Conservation (phyloP, 202 grass and related monocot species). For the Elaeis oleifera region DNA sequence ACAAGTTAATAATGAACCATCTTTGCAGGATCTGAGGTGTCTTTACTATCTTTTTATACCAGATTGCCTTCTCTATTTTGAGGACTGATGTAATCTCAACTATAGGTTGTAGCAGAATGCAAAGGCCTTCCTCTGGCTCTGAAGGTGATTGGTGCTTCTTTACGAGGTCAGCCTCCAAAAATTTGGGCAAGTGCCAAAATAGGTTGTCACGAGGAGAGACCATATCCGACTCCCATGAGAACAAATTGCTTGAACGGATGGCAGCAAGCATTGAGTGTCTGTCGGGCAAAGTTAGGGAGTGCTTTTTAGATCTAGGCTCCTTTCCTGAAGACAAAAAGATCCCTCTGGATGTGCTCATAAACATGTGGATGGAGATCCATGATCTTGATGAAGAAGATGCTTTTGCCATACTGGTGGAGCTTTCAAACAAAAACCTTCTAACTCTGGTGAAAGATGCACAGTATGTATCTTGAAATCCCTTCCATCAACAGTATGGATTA, state of each 20-base stretch:
- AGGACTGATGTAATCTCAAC: conserved; percentile 5
- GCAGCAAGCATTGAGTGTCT: conserved; percentile 66
- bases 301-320: conserved; percentile 86
- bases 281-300: conserved; percentile 64
- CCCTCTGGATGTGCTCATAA: conserved; percentile 77
- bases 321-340: conserved; percentile 98
- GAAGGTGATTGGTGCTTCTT: conserved; percentile 73
- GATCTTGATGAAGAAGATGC: conserved; percentile 88
- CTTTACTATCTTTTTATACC: no score
- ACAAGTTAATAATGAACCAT: no score
- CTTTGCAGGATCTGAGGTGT: no score
- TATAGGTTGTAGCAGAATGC: conserved; percentile 69
- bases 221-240: conserved; percentile 91
- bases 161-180: conserved; percentile 68
- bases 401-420: conserved; percentile 69
- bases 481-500: neutral
- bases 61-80: neutral
- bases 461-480: conserved; percentile 39
- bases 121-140: conserved; percentile 89
- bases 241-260: conserved; percentile 74
- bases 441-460: conserved; percentile 91
- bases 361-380: conserved; percentile 95
- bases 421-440: conserved; percentile 79
- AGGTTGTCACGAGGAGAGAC: conserved; percentile 71
- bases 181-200: conserved; percentile 87